Base-by-base conservation (phyloP, 106 monocot species). In the Phalaenopsis equestris region DNA sequence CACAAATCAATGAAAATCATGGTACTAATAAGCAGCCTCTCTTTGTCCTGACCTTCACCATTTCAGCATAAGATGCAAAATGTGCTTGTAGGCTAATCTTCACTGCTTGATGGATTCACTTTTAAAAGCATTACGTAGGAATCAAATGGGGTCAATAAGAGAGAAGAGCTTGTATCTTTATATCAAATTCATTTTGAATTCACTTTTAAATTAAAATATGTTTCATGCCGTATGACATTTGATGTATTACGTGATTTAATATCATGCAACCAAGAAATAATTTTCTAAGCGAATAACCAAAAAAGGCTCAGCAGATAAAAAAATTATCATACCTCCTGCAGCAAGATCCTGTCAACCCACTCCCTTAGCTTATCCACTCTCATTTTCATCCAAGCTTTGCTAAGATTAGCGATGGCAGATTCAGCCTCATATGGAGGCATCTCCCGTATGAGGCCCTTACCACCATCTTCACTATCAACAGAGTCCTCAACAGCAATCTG, bases 401-500 rank as follows among this genome's bases (percentile, higher is more conserved):
- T 86, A 81, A 98, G 90, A 91, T 92, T 90, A 21, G 85, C 90
- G 48, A 98, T 89, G 18, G 87, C 82, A 75, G 85, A 84, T 74
- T 94, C 94, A 57, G 94, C 94, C 76, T 98, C 97, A 75, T 87
- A 98, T 73, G 97, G 97, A 57, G 97, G 92, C 97, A 98, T 98
- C 88, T 98, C 94, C 9, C 94, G 87, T 43, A 98, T 94, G 77
- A 98, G 80, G 58, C 84, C 84, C 67, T 98, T 98, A 41, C 97
- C 97, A 43, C 97, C 97, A 88, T 94, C 97, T n/a, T 98, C 97
- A 77, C 97, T 98, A 76, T 98, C 97, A 86, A 98, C 97, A 73
- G 90, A 87, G 75, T 98, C 97, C 82, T 92, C 94, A 72, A 98
- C 97, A 24, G 97, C 97, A 87, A 94, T 88, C 73, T 85, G 86